phyloP scores from a whole-genome alignment of 352 stramenopile species.

The Phytophthora tubulina region DNA sequence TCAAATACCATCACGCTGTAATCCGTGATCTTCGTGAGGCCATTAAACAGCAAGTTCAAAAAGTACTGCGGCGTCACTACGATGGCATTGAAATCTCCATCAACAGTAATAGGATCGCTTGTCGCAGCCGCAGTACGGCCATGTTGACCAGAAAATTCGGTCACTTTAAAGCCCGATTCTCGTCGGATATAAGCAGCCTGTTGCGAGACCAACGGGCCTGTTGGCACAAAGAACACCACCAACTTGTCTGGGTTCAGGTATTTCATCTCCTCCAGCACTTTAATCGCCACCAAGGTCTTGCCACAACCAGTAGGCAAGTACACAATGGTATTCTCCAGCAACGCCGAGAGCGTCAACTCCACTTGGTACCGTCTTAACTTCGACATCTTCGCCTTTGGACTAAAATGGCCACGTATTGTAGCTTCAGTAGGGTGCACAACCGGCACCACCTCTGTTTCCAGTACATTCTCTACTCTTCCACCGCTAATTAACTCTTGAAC shows the following conservation, averaged over 20 bases:
- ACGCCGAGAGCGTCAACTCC: slow-evolving; percentile 69
- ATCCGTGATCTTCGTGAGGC: slow-evolving; percentile 51
- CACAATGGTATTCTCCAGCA: slow-evolving; percentile 84
- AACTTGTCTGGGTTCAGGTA: slow-evolving; percentile 62
- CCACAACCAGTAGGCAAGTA: slow-evolving; percentile 83
- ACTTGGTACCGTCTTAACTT: slow-evolving; percentile 71
- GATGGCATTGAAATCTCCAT: slow-evolving; percentile 50
- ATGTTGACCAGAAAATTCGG: slow-evolving; percentile 70
- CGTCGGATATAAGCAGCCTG: slow-evolving; percentile 76
- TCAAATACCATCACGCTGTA: slow-evolving; percentile 85
- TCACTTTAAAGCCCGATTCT: slow-evolving; percentile 65
- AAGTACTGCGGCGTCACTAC: slow-evolving; percentile 82
- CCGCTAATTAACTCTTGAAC: slow-evolving; percentile 25
- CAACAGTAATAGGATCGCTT: slow-evolving; percentile 24
- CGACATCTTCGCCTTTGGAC: slow-evolving; percentile 53
- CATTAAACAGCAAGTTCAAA: slow-evolving; percentile 60
- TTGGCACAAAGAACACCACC: slow-evolving; percentile 79
- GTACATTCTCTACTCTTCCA: background rate
- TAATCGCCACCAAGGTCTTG: slow-evolving; percentile 83
- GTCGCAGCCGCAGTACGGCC: slow-evolving; percentile 13
- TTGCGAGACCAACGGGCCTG: slow-evolving; percentile 76
- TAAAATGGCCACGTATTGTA: slow-evolving; percentile 46
- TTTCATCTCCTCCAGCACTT: slow-evolving; percentile 75
- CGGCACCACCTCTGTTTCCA: slow-evolving; percentile 4
- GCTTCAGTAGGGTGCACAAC: slow-evolving; percentile 44